Evolutionary conservation across 2,329 filamentous ascomycete genomes (phyloP).

Genomic region (Aureobasidium vineae): DNA sequence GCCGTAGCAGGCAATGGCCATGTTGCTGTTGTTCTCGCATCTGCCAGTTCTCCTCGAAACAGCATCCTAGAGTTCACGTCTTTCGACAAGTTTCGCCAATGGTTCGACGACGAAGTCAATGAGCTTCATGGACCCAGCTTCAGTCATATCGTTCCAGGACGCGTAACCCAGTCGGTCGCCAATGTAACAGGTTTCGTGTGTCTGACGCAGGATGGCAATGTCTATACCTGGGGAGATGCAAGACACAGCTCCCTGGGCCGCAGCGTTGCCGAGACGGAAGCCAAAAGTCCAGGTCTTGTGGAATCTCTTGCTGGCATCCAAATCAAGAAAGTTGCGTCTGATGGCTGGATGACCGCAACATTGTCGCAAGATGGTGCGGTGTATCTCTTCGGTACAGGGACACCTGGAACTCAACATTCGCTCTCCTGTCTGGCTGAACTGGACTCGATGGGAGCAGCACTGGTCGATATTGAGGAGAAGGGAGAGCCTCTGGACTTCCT

Average conservation of each 20-base stretch:
- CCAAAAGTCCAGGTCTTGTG: constrained; percentile 49
- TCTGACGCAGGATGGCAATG: constrained; percentile 40
- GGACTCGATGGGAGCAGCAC: constrained; percentile 33
- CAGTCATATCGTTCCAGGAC: constrained; percentile 35
- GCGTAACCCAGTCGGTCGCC: constrained; percentile 37
- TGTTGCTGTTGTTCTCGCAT: constrained; percentile 34
- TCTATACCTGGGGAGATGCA: constrained; percentile 56
- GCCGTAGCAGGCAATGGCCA: constrained; percentile 35
- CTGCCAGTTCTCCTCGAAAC: constrained; percentile 32
- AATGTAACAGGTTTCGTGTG: constrained; percentile 43
- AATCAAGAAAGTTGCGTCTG: constrained; percentile 53
- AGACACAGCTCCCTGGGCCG: constrained; percentile 61
- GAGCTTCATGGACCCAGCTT: constrained; percentile 30
- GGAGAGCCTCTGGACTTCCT: constrained; percentile 48
- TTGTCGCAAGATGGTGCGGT: constrained; percentile 58
- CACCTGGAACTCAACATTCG: constrained; percentile 31
- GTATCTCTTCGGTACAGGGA: constrained; percentile 59
- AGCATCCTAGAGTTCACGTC: constrained; percentile 35
- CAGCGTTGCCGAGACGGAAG: constrained; percentile 44
- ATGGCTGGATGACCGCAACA: constrained; percentile 59
- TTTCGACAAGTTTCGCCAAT: constrained; percentile 33
- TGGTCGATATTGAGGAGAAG: constrained; percentile 41
- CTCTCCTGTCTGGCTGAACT: constrained; percentile 32
- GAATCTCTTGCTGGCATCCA: constrained; percentile 53
- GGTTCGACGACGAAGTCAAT: constrained; percentile 33